Evolutionary conservation across 2,329 filamentous ascomycete species (phyloP).

Genomic region (Diaporthe ampelina): DNA sequence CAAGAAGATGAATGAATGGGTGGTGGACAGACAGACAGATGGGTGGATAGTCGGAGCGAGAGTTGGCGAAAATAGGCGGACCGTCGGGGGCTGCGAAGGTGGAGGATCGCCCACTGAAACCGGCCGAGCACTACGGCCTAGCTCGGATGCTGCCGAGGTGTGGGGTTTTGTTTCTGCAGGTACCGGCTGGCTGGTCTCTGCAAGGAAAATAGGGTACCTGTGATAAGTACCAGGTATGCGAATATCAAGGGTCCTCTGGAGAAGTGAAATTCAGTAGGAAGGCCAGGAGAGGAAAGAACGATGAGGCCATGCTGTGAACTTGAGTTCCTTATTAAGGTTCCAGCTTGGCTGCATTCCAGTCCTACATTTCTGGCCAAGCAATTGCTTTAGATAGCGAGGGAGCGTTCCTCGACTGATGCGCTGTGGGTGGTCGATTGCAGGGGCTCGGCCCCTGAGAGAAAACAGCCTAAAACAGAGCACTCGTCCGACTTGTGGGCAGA

Average conservation of each 20-base stretch:
- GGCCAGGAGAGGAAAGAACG: neutral
- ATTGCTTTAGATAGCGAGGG: neutral
- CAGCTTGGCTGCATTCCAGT: constrained; percentile 5
- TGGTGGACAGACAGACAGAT: neutral
- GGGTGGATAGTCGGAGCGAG: neutral
- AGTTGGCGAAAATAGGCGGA: constrained; percentile 15
- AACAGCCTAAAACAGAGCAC: constrained; percentile 13
- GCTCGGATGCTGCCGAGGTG: constrained; percentile 37
- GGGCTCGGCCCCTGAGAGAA: constrained; percentile 31
- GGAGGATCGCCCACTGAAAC: constrained; percentile 35
- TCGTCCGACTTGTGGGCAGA: constrained; percentile 40
- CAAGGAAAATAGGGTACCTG: neutral
- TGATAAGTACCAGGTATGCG: neutral
- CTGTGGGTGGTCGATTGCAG: constrained; percentile 28
- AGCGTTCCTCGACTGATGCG: neutral
- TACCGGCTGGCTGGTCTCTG: neutral
- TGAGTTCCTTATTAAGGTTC: neutral
- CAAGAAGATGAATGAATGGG: neutral
- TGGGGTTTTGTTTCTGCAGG: constrained; percentile 32
- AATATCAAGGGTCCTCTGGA: constrained; percentile 8
- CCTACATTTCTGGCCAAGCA: neutral
- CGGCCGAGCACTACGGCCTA: constrained; percentile 9
- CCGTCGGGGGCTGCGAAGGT: constrained; percentile 17
- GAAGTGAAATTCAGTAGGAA: neutral
- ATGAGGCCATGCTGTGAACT: neutral